A percentile compares a stretch with the other conserved stretches of the same genome.
These are phyloP conservation scores for Aspergillus cristatus DNA, from an alignment of 495 filamentous ascomycete genomes.

Conservation along the genomic window DNA sequence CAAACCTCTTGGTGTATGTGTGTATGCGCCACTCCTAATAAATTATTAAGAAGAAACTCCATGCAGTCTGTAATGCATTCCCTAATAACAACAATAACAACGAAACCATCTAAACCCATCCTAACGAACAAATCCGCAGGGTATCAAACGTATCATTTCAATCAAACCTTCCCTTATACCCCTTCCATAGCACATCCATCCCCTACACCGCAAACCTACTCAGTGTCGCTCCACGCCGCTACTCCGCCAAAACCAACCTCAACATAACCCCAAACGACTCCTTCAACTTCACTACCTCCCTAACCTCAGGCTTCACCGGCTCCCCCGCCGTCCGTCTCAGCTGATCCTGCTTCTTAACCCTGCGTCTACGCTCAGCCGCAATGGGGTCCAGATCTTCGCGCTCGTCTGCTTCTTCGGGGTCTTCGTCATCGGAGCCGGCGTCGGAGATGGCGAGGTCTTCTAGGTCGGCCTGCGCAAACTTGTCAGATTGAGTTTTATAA, in stretches of 20 bases:
- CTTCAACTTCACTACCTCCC: conserved; percentile 67
- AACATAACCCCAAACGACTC: conserved; percentile 77
- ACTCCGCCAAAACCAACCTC: conserved; percentile 76
- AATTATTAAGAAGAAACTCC: too few relatives aligned
- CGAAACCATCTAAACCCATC: too few relatives aligned
- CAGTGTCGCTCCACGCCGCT: too few relatives aligned
- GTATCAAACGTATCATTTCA: not conserved
- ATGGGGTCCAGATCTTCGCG: conserved; percentile 80
- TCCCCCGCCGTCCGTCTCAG: conserved; percentile 80
- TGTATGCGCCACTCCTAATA: too few relatives aligned
- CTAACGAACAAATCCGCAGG: not conserved
- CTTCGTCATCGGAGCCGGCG: conserved; percentile 54
- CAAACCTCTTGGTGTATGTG: too few relatives aligned
- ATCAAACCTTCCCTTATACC: conserved; percentile 2
- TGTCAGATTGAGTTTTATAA: too few relatives aligned
- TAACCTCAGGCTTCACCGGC: conserved; percentile 72
- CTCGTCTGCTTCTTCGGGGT: conserved; percentile 57
- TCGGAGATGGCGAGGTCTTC: conserved; percentile 74
- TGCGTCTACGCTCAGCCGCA: conserved; percentile 67
- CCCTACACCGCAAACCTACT: too few relatives aligned
- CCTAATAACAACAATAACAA: too few relatives aligned
- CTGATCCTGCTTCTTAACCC: conserved; percentile 65
- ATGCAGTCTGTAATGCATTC: too few relatives aligned
- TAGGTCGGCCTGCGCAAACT: conserved; percentile 53
- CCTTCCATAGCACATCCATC: too few relatives aligned